Evolutionary conservation across 495 filamentous ascomycete genomes (phyloP).

Genomic region (Lepraria neglecta): DNA sequence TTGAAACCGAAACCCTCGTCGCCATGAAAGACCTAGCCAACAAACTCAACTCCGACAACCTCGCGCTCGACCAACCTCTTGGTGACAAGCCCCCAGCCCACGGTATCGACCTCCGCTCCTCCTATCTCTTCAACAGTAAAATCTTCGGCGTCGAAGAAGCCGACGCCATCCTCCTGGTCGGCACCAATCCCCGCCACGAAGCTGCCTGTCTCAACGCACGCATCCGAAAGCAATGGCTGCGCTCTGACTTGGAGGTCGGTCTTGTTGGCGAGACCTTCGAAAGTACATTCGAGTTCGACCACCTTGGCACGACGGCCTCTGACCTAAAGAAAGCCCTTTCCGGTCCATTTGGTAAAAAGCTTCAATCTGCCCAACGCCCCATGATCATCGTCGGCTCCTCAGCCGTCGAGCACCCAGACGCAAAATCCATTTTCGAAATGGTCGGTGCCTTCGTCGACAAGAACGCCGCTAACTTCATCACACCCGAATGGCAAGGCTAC

Average conservation of each 20-base stretch:
- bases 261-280: constrained; percentile 88
- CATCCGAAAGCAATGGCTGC: constrained; percentile 94
- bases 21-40: constrained; percentile 96
- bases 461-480: constrained; percentile 78
- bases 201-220: constrained; percentile 91
- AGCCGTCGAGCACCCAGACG: constrained; percentile 79
- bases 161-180: constrained; percentile 84
- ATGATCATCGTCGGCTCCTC: constrained; percentile 95
- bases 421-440: constrained; percentile 85
- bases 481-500: constrained; percentile 92
- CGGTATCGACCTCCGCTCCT: constrained; percentile 87
- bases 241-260: constrained; percentile 88
- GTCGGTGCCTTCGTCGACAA: constrained; percentile 88
- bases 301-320: constrained; percentile 70
- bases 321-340: constrained; percentile 76
- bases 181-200: constrained; percentile 91
- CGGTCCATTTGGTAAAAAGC: constrained; percentile 87
- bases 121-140: constrained; percentile 93
- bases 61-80: constrained; percentile 82
- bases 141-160: constrained; percentile 90
- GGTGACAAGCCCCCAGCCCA: constrained; percentile 82
- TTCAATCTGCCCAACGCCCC: constrained; percentile 77
- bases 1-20: constrained; percentile 85
- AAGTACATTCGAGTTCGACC: constrained; percentile 86
- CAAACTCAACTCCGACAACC: constrained; percentile 90